These are phyloP conservation scores for Citrullus colocynthis DNA, from an alignment of 306 rosid genomes.

Conservation along the genomic window DNA sequence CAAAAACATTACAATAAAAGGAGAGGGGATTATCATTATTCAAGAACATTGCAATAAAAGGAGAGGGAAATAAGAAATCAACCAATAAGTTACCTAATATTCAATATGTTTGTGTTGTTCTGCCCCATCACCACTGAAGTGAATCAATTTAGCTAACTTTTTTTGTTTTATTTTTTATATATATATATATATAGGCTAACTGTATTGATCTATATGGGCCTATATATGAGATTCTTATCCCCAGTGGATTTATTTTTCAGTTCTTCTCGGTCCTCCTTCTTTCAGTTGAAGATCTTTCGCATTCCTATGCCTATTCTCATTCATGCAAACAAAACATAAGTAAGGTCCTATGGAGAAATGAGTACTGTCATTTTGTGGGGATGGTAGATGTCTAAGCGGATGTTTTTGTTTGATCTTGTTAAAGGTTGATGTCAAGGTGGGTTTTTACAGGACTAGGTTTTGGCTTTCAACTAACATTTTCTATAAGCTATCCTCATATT, in stretches of 20 bases:
- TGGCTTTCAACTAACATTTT: slow-evolving; percentile 1
- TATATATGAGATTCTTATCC: neutral
- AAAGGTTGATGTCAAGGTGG: neutral
- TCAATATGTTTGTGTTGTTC: neutral
- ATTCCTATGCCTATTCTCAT: neutral
- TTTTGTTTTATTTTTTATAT: neutral
- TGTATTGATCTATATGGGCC: neutral
- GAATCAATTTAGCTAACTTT: neutral
- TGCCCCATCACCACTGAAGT: neutral
- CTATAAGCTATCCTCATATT: neutral
- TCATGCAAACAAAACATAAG: neutral
- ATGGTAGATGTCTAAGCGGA: neutral
- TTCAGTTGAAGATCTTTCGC: neutral
- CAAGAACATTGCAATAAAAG: neutral
- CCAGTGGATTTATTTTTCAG: neutral
- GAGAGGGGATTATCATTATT: neutral
- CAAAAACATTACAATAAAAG: neutral
- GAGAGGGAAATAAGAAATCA: neutral
- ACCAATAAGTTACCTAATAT: neutral
- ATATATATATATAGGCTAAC: neutral
- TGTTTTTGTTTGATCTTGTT: neutral
- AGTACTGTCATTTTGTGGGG: neutral
- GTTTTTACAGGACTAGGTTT: neutral
- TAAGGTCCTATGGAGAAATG: neutral
- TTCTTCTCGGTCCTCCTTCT: neutral